Percentiles rank a stretch among this genome's conserved stretches.
phyloP scores from a whole-genome alignment of 2,329 filamentous ascomycete species.

The Sporothrix phasma region DNA sequence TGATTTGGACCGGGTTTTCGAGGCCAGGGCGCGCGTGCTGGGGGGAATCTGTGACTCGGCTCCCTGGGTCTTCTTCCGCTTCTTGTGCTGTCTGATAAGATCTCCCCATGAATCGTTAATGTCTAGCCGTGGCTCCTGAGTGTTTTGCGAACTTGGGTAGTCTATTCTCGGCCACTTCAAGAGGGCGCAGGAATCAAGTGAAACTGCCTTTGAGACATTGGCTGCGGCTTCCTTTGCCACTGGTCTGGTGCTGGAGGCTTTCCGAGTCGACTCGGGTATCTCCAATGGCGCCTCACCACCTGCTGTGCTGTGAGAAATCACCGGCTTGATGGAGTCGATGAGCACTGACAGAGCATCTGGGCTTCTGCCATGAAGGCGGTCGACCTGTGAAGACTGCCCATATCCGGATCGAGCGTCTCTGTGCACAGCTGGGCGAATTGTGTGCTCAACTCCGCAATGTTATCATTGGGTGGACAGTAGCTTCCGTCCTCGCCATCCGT shows the following conservation, averaged over 20 bases:
- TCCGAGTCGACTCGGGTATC: not conserved
- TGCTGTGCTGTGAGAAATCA: too few relatives aligned
- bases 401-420: not conserved
- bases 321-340: not conserved
- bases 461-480: not conserved
- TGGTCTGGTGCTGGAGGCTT: not conserved
- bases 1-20: not conserved
- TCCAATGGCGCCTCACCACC: not conserved
- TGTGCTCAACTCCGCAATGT: not conserved
- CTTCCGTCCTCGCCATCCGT: not conserved
- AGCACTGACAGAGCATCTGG: not conserved
- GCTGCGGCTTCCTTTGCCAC: not conserved
- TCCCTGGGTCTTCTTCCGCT: not conserved
- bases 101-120: not conserved
- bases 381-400: not conserved
- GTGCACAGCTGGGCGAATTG: not conserved
- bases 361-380: not conserved
- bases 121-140: not conserved
- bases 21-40: not conserved
- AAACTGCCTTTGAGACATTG: not conserved
- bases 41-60: too few relatives aligned
- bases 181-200: fast-evolving
- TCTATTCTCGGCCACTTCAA: not conserved
- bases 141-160: too few relatives aligned
- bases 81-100: not conserved